Base-by-base conservation (phyloP, 2,329 filamentous ascomycete species). In the Delphinella strobiligena region DNA sequence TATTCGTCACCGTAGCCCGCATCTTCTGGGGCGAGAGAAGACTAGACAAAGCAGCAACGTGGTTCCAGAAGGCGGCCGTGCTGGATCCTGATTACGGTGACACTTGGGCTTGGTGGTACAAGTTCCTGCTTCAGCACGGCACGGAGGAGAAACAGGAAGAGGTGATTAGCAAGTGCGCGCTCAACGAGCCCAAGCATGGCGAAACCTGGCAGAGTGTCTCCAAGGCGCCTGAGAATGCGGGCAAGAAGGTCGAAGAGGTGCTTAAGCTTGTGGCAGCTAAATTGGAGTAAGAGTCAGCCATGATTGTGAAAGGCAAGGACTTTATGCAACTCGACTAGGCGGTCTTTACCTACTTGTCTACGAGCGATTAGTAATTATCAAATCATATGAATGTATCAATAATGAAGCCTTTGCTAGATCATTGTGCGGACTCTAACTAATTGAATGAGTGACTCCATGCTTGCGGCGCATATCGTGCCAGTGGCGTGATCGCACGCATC, bases 61-160 rank as follows among this genome's bases (percentile, higher is more conserved):
- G 91, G 91, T 98, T 98, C 60, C 87, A 95, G 63, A 94, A 93
- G 63, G 91, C 91, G 0, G 78, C 95, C 41, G 71, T 94, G 39
- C 68, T 91, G 10, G 87, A 98, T 54, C 77, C 80, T 27, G 88
- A 96, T 58, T 66, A 78, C 37, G 91, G 91, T 37, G 93, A 98
- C 64, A 83, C 79, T 9, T 98, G 93, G 93, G 89, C 87, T 15
- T 98, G 89, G 89, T 98, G 95, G 61, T 91, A 87, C 61, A 88
- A 89, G 60, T 98, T 96, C 59, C 56, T 96, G 48, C 59, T 78
- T 49, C 85, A 95, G 68, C 88, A 98, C 63, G 93, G 91, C 8
- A 95, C 87, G 4, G 80, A 86, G 55, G 89, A 94, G 68, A 98
- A 96, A 78, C 72, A 82, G 53, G 74, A 69, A 19, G 91, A 96